phyloP scores from a whole-genome alignment of 441 rosid species.

The Gossypium davidsonii region DNA sequence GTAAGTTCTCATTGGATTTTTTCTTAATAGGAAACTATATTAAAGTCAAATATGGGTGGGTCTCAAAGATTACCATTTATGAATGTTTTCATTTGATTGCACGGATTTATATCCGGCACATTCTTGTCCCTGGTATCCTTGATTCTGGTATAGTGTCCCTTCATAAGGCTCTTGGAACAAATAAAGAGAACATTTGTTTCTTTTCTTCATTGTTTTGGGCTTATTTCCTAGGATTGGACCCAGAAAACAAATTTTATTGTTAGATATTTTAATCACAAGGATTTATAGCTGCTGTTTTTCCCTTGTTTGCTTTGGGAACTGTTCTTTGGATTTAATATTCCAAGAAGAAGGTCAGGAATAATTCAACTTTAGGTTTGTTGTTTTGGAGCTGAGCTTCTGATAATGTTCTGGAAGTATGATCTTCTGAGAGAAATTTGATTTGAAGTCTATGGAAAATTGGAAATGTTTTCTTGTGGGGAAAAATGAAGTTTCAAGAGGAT shows the following conservation, averaged over 20 bases:
- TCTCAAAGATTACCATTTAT: not conserved
- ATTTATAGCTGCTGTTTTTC: not conserved
- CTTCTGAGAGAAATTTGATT: not conserved
- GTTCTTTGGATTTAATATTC: not conserved
- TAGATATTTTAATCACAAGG: not conserved
- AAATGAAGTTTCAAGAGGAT: too few species aligned
- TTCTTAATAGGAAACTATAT: not conserved
- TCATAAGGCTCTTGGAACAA: not conserved
- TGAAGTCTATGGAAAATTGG: not conserved
- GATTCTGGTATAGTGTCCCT: not conserved
- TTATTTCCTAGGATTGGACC: not conserved
- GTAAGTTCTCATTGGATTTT: conserved; percentile 37
- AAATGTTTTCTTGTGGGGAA: not conserved
- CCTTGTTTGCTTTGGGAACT: not conserved
- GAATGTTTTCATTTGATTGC: not conserved
- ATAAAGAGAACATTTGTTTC: not conserved
- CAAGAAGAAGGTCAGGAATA: not conserved
- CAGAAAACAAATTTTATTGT: not conserved
- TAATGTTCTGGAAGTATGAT: not conserved
- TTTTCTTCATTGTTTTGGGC: not conserved
- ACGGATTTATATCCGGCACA: not conserved
- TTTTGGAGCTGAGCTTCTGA: not conserved
- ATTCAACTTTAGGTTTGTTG: not conserved
- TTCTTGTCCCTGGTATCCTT: not conserved
- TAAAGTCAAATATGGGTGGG: not conserved